Conservation (phyloP, 2,329 filamentous ascomycete species). For the Arthrinium phaeospermum region DNA sequence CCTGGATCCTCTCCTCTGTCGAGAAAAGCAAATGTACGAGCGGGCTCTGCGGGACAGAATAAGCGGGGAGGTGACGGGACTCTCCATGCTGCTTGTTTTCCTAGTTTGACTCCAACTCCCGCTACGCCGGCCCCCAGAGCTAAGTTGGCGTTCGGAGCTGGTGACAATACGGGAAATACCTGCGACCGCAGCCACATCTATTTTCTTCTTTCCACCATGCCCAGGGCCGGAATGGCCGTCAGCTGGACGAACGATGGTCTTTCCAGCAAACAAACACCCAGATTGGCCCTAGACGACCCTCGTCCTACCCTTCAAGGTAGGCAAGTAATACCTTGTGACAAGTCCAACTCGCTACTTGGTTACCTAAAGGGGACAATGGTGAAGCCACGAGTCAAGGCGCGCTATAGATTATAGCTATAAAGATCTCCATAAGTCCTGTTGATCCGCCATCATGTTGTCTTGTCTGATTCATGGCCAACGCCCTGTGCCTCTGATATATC, state of each 20-base stretch:
- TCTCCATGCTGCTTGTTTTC: not conserved
- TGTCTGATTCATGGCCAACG: not conserved
- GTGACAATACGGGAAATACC: not conserved
- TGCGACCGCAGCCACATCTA: not conserved
- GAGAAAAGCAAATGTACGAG: not conserved
- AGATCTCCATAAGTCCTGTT: slow-evolving; percentile 5
- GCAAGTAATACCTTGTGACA: not conserved
- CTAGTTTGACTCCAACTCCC: not conserved
- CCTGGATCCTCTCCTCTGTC: not conserved
- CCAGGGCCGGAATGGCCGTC: not conserved
- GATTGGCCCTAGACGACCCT: not conserved
- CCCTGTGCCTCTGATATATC: not conserved
- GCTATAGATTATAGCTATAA: slow-evolving; percentile 20
- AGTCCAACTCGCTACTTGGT: not conserved
- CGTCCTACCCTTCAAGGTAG: not conserved
- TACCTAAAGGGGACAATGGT: not conserved
- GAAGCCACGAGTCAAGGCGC: not conserved
- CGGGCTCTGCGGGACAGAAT: not conserved
- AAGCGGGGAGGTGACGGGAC: not conserved
- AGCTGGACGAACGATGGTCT: not conserved
- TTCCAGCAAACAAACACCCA: not conserved
- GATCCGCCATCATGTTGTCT: not conserved
- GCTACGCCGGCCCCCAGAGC: not conserved
- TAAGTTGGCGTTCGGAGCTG: not conserved
- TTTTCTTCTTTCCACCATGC: not conserved